Evolutionary conservation across 768 basidiomycete genomes (phyloP).

Genomic region (Ramaria rubella): DNA sequence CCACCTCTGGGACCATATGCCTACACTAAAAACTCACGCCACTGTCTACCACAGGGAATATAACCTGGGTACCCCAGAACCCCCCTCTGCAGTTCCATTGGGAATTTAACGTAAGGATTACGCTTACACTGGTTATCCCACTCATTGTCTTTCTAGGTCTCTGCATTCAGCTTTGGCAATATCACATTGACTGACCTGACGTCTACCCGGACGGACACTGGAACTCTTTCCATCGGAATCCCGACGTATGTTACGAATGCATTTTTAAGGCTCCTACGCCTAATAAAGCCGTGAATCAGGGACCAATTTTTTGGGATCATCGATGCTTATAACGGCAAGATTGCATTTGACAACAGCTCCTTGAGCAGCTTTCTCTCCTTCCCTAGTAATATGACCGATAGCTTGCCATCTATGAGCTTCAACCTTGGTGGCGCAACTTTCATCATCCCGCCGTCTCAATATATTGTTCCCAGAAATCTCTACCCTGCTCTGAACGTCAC

Average conservation of each 20-base stretch:
- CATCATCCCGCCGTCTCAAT: constrained; percentile 2
- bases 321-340: constrained; percentile 1
- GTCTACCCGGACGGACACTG: constrained; percentile 2
- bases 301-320: not conserved
- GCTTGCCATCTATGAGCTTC: not conserved
- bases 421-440: not conserved
- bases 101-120: constrained; percentile 6
- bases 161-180: constrained; percentile 3
- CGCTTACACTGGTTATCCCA: not conserved
- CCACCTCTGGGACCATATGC: not conserved
- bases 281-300: not conserved
- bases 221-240: not conserved
- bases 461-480: not conserved
- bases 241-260: constrained; percentile 1
- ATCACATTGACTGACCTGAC: not conserved
- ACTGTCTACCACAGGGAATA: not conserved
- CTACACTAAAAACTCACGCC: not conserved
- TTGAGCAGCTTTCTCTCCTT: not conserved
- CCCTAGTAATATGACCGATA: not conserved
- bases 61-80: constrained; percentile 7
- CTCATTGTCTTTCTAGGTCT: not conserved
- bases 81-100: constrained; percentile 4
- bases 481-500: constrained; percentile 6
- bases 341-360: not conserved
- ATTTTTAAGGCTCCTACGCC: not conserved